These are phyloP conservation scores for Sungouiozyma ichnusensis DNA, from an alignment of 805 yeast genomes.

Conservation along the genomic window DNA sequence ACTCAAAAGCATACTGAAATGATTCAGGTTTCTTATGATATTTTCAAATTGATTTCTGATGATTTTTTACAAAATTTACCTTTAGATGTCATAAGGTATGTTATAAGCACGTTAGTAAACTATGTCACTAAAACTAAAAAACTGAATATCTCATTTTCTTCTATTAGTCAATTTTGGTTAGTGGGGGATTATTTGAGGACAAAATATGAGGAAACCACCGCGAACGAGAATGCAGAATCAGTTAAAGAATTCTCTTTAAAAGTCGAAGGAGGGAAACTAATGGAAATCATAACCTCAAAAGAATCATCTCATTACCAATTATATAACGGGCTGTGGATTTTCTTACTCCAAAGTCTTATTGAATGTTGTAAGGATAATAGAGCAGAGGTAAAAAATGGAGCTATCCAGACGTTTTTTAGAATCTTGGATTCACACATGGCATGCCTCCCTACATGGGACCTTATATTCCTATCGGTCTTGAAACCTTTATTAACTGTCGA, in stretches of 20 bases:
- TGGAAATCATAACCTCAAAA: constrained; percentile 22
- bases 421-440: constrained; percentile 64
- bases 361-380: constrained; percentile 54
- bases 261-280: constrained; percentile 12
- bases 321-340: constrained; percentile 46
- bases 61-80: constrained; percentile 76
- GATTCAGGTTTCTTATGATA: constrained; percentile 60
- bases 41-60: constrained; percentile 72
- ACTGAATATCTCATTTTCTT: constrained; percentile 79
- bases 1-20: constrained; percentile 42
- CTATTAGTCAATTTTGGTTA: constrained; percentile 87
- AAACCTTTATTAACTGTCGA: constrained; percentile 35
- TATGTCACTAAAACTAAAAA: constrained; percentile 67
- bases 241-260: constrained; percentile 1
- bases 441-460: constrained; percentile 51
- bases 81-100: constrained; percentile 43
- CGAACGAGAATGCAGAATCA: neutral
- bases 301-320: constrained; percentile 13
- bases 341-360: constrained; percentile 52
- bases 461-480: constrained; percentile 56
- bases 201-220: constrained; percentile 1
- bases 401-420: constrained; percentile 79
- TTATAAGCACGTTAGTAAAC: constrained; percentile 61
- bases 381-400: constrained; percentile 79
- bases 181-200: constrained; percentile 64